Evolutionary conservation across 441 rosid genomes (phyloP), one percentile per base, ranked within the genome.

Genomic region (Gossypium lobatum): DNA sequence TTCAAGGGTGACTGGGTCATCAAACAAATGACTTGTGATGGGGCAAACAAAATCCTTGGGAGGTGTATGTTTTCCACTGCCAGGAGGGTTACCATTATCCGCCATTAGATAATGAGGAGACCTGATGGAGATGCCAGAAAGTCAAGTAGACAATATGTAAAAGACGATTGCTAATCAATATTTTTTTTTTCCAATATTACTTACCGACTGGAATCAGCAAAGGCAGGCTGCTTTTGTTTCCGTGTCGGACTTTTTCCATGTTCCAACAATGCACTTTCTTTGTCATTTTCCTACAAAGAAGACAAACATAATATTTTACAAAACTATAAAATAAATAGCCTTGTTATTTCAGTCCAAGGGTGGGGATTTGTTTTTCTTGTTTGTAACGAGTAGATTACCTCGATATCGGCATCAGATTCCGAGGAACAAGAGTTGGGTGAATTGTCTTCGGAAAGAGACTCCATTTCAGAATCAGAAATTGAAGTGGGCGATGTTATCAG

Each of bases 21-120:
- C 80, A 63, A 90, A 88, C 8, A 86, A 37, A 54, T 86, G 85
- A 80, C 87, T 86, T 13, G 93, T 90, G 54, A 90, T 88, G 62
- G 91, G 96, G 75, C 96, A 90, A 23, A 90, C 85, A 62, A 90
- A 90, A 77, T 90, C 93, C 83, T 87, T 90, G 0, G 90, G 91
- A 46, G 88, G 87, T 20, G 87, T 73, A 50, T 84, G 81, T 60
- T 86, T 87, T 23, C 85, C 87, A 17, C 73, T 77, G 9, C 88
- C 83, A 6, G 84, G 75, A 3, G 79, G 82, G 50, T 72, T 82
- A 58, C 77, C 88, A 10, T 73, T 66, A 66, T 85, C 87, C 31
- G 83, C 83, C 90, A 90, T 90, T 68, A 55, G 76, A 59, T 77
- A 77, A 34, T 76, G 83, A 3, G 83, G 76, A 59, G 86, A 79